These are phyloP conservation scores for Microbotryum saponariae DNA, from an alignment of 1,284 basidiomycete species.

Conservation along the genomic window DNA sequence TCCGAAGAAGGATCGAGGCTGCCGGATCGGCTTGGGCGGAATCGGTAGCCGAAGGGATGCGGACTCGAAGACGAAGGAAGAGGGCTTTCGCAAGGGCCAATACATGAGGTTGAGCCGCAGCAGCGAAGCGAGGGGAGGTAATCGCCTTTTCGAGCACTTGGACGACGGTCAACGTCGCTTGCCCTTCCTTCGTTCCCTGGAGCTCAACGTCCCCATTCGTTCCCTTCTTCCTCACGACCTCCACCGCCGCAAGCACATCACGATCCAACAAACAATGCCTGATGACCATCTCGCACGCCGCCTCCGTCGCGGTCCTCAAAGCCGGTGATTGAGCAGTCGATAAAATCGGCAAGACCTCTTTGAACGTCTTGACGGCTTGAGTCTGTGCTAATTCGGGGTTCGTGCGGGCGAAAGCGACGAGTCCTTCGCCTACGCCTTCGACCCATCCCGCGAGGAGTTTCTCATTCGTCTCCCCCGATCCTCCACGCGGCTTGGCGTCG, in stretches of 20 bases:
- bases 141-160: conserved; percentile 57
- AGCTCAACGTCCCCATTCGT: no score
- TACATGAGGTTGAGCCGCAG: conserved; percentile 56
- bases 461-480: conserved; percentile 41
- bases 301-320: conserved; percentile 57
- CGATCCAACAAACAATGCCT: conserved; percentile 61
- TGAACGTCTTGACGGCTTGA: conserved; percentile 15
- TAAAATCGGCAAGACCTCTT: conserved; percentile 18
- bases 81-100: conserved; percentile 37
- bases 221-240: conserved; percentile 24
- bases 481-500: conserved; percentile 61
- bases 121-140: conserved; percentile 61
- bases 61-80: conserved; percentile 44
- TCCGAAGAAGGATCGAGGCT: conserved; percentile 63
- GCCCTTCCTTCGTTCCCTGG: not conserved
- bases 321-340: conserved; percentile 27
- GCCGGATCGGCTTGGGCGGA: conserved; percentile 54
- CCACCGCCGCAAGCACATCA: conserved; percentile 51
- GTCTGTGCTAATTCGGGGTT: conserved; percentile 14
- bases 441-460: conserved; percentile 61
- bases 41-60: conserved; percentile 31
- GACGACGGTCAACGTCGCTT: conserved; percentile 45
- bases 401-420: conserved; percentile 51
- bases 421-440: conserved; percentile 58
- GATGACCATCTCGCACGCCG: conserved; percentile 54